phyloP scores from a whole-genome alignment of 2,329 filamentous ascomycete genomes.

The Xylariaceae sp. region DNA sequence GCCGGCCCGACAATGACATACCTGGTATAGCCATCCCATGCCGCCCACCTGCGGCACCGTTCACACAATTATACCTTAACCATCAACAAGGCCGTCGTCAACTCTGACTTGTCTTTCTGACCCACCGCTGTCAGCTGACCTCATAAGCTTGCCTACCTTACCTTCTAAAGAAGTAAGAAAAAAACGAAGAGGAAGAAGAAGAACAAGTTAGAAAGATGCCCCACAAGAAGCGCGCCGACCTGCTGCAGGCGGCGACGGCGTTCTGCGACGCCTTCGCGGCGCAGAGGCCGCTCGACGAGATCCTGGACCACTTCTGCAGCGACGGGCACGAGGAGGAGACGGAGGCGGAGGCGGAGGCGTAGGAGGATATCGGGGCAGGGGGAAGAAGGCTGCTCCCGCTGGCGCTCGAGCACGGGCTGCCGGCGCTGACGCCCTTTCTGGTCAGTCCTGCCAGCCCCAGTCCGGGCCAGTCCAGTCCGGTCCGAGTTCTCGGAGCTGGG shows the following conservation, averaged over 20 bases:
- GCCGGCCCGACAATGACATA: too few relatives aligned
- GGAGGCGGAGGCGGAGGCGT: background rate
- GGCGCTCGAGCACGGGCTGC: slow-evolving; percentile 27
- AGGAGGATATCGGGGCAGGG: background rate
- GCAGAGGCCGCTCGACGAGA: slow-evolving; percentile 15
- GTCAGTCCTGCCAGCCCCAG: slow-evolving; percentile 25
- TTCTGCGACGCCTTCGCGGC: slow-evolving; percentile 27
- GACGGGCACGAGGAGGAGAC: background rate
- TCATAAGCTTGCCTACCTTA: background rate
- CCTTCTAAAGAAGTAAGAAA: background rate
- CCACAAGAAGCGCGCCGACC: slow-evolving; percentile 15
- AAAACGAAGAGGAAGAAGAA: background rate
- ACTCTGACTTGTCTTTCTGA: background rate
- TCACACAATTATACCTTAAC: too few relatives aligned
- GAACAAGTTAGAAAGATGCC: too few relatives aligned
- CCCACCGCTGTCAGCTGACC: background rate
- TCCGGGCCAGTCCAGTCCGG: too few relatives aligned
- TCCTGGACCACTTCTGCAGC: slow-evolving; percentile 24
- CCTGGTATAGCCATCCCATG: too few relatives aligned
- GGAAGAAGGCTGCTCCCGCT: slow-evolving; percentile 9
- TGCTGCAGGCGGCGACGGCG: slow-evolving; percentile 22
- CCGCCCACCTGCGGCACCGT: too few relatives aligned
- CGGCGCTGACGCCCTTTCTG: slow-evolving; percentile 27
- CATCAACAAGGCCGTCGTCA: too few relatives aligned
- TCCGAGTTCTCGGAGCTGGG: too few relatives aligned